phyloP scores from a whole-genome alignment of 2,329 filamentous ascomycete genomes.

The Davidsoniella australis region DNA sequence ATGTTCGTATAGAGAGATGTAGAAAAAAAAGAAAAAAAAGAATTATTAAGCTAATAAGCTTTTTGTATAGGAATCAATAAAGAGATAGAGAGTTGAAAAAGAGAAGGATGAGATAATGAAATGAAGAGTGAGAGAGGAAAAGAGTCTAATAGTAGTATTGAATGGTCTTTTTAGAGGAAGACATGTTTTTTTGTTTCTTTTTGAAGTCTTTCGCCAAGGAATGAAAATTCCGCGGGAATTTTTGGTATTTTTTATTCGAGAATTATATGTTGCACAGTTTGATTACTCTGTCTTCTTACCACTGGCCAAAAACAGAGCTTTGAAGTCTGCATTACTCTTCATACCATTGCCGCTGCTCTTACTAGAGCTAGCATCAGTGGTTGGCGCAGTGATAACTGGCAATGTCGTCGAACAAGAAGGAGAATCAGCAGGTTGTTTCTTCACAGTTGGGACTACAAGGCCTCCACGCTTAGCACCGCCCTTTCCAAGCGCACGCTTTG shows the following conservation, averaged over 20 bases:
- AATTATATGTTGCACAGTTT: background rate
- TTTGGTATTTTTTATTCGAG: background rate
- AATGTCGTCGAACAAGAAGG: constrained; percentile 15
- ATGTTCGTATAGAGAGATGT: too few species aligned
- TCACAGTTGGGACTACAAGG: constrained; percentile 31
- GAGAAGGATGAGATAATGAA: too few species aligned
- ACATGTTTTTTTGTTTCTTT: background rate
- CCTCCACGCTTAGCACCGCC: constrained; percentile 16
- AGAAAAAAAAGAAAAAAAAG: background rate
- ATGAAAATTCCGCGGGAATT: background rate
- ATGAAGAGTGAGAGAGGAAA: too few species aligned
- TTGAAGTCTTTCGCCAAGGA: background rate
- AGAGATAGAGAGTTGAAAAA: too few species aligned
- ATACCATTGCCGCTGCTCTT: constrained; percentile 14
- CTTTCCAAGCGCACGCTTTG: constrained; percentile 18
- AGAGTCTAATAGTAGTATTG: background rate
- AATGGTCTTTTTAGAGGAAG: background rate
- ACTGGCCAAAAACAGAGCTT: constrained; percentile 26
- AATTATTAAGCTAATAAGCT: background rate
- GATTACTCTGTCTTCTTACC: constrained; percentile 9
- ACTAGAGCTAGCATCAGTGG: constrained; percentile 12
- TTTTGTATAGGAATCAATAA: constrained; percentile 1
- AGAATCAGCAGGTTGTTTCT: constrained; percentile 13
- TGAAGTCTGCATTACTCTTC: constrained; percentile 42
- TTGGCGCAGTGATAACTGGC: constrained; percentile 15